A percentile compares a stretch with the other conserved stretches of the same genome.
phyloP scores from a whole-genome alignment of 2,329 filamentous ascomycete genomes.

The Fusarium mangiferae region DNA sequence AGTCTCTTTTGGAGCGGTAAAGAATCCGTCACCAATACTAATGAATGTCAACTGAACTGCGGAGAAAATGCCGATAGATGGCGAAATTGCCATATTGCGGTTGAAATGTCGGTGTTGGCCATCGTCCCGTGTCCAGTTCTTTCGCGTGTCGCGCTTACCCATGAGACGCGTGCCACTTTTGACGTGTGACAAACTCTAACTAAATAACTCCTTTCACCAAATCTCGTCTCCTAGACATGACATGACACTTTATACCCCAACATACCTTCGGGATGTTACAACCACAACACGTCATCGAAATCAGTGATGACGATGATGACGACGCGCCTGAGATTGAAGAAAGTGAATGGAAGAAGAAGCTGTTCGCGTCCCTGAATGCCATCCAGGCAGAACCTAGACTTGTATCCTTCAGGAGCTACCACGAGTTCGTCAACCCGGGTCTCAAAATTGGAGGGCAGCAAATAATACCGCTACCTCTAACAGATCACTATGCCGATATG shows the following conservation, averaged over 20 bases:
- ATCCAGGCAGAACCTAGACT: conserved; percentile 8
- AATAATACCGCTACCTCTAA: conserved; percentile 22
- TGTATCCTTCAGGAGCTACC: conserved; percentile 12
- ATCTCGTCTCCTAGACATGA: neutral
- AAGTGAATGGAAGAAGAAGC: neutral
- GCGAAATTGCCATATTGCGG: neutral
- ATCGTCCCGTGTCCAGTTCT: neutral
- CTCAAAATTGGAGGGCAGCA: conserved; percentile 3
- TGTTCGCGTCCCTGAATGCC: conserved; percentile 3
- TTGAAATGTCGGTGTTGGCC: neutral
- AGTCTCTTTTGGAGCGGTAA: neutral
- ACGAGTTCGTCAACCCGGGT: conserved; percentile 23
- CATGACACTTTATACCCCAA: neutral
- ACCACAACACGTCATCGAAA: conserved; percentile 1
- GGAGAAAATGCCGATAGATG: neutral
- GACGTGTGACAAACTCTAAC: neutral
- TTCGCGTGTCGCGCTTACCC: neutral
- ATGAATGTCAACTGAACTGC: neutral
- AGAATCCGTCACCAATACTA: neutral
- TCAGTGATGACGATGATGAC: neutral
- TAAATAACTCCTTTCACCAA: neutral
- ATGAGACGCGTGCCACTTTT: neutral
- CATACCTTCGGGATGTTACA: neutral
- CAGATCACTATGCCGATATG: neutral
- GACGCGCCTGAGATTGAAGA: neutral